Evolutionary conservation across 805 yeast species (phyloP).

Genomic region (Starmera amethionina): DNA sequence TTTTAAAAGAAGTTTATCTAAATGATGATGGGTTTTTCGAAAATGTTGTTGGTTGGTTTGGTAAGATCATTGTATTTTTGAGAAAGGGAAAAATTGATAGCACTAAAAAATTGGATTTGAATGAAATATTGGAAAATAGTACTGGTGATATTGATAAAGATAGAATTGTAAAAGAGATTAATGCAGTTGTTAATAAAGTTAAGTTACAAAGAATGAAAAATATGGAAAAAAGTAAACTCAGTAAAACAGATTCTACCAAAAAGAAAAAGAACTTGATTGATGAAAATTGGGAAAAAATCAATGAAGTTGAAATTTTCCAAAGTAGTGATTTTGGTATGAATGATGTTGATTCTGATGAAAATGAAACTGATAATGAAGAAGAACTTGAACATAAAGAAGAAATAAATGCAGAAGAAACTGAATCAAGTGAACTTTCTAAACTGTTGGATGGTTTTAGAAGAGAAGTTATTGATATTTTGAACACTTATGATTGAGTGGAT

Average conservation of each 20-base stretch:
- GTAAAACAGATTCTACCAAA: too few relatives aligned
- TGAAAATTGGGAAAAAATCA: slow-evolving; percentile 34
- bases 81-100: slow-evolving; percentile 41
- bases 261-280: slow-evolving; percentile 18
- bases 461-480: not conserved
- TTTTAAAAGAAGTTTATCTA: slow-evolving; percentile 73
- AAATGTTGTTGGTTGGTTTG: slow-evolving; percentile 65
- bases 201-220: slow-evolving; percentile 17
- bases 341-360: slow-evolving; percentile 37
- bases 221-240: too few relatives aligned
- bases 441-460: not conserved
- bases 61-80: slow-evolving; percentile 51
- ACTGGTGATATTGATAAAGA: slow-evolving; percentile 16
- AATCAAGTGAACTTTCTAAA: not conserved
- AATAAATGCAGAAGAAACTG: not conserved
- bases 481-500: not conserved
- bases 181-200: slow-evolving; percentile 20
- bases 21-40: slow-evolving; percentile 71
- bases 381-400: slow-evolving; percentile 4
- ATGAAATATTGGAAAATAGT: slow-evolving; percentile 18
- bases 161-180: slow-evolving; percentile 27
- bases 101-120: slow-evolving; percentile 35
- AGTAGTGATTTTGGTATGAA: slow-evolving; percentile 38
- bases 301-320: slow-evolving; percentile 30
- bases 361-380: slow-evolving; percentile 20